A percentile compares a stretch with the other conserved stretches of the same genome.
These are phyloP conservation scores for Senna siamea DNA, from an alignment of 306 rosid genomes.

Conservation along the genomic window DNA sequence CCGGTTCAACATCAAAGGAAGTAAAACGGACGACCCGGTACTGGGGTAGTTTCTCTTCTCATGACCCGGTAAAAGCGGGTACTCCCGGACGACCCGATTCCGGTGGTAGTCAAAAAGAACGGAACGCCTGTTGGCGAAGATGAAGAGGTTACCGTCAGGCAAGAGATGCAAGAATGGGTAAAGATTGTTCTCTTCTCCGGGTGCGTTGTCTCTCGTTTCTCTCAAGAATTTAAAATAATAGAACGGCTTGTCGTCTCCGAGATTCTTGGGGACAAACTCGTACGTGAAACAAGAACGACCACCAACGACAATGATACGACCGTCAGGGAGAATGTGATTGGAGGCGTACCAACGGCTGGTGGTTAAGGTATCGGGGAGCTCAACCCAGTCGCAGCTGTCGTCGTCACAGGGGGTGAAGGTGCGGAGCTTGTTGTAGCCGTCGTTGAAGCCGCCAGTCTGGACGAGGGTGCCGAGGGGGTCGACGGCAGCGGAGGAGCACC, in stretches of 20 bases:
- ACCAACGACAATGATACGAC: slow-evolving; percentile 58
- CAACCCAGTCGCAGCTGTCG: slow-evolving; percentile 63
- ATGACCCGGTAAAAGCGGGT: slow-evolving; percentile 57
- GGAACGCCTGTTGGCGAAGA: slow-evolving; percentile 70
- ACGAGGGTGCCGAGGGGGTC: slow-evolving; percentile 54
- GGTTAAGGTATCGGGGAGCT: slow-evolving; percentile 34
- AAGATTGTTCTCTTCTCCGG: slow-evolving; percentile 76
- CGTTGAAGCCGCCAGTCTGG: slow-evolving; percentile 77
- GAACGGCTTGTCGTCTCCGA: neutral
- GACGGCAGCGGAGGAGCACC: slow-evolving; percentile 85
- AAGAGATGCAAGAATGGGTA: slow-evolving; percentile 81
- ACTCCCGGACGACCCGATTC: slow-evolving; percentile 43
- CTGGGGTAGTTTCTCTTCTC: slow-evolving; percentile 74
- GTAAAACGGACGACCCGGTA: slow-evolving; percentile 77
- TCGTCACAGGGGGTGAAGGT: slow-evolving; percentile 49
- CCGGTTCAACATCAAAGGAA: slow-evolving; percentile 51
- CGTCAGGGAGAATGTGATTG: slow-evolving; percentile 68
- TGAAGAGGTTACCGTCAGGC: slow-evolving; percentile 73
- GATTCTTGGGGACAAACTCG: slow-evolving; percentile 66
- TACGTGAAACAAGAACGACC: slow-evolving; percentile 57
- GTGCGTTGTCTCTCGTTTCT: slow-evolving; percentile 51
- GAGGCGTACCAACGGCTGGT: slow-evolving; percentile 71
- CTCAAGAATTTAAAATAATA: slow-evolving; percentile 51
- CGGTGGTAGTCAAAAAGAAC: slow-evolving; percentile 50
- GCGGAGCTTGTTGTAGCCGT: slow-evolving; percentile 59